Evolutionary conservation across 345 rosid species (phyloP).

Genomic region (Streptanthus diversifolius): DNA sequence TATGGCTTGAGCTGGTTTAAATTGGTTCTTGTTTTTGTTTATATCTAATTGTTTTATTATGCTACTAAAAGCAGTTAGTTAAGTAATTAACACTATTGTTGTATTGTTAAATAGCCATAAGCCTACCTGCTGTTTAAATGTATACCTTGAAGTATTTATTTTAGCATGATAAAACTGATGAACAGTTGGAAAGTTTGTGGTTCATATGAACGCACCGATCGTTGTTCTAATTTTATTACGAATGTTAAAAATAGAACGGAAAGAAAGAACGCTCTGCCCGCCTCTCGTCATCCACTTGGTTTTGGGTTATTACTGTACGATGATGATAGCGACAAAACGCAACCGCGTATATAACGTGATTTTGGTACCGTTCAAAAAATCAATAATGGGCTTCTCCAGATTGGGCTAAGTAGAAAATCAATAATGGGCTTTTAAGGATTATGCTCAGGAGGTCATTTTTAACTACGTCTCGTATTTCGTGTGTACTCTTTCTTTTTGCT

Average conservation of each 20-base stretch:
- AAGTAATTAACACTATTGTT: no score
- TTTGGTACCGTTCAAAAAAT: not conserved
- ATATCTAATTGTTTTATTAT: no score
- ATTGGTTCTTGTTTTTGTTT: no score
- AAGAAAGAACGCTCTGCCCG: not conserved
- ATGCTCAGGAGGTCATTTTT: not conserved
- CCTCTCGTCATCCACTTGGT: not conserved
- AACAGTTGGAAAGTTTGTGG: not conserved
- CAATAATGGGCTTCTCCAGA: not conserved
- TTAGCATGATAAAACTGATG: not conserved
- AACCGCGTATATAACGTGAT: not conserved
- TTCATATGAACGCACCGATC: not conserved
- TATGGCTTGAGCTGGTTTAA: no score
- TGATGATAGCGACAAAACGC: not conserved
- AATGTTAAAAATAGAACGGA: not conserved
- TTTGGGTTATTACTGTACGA: no score
- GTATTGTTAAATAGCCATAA: no score
- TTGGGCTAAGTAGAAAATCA: not conserved
- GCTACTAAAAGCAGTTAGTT: no score
- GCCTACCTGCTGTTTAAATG: no score
- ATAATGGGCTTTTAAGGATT: not conserved
- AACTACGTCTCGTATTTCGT: not conserved
- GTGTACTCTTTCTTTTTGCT: not conserved
- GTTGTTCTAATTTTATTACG: not conserved
- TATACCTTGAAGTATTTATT: no score